Base-by-base conservation (phyloP, 495 filamentous ascomycete genomes). In the Penicillium cinerascens region DNA sequence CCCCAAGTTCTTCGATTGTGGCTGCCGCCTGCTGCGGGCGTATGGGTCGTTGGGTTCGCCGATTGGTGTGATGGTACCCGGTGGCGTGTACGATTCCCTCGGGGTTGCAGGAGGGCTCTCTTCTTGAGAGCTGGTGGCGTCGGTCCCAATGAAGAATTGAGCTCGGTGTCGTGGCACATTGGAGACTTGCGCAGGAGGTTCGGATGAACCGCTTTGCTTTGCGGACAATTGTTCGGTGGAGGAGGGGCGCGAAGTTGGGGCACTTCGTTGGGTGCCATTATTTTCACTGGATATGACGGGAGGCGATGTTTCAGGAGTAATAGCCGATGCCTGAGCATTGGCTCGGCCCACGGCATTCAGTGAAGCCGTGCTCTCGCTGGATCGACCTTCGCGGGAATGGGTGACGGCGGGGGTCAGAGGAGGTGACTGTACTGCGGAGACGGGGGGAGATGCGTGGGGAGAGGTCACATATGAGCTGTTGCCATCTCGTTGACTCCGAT, bases 41-140 rank as follows among this genome's bases (percentile, higher is more conserved):
- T 95, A 95, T 7, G 92, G 91, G 63, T 97, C 91, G 66, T 96
- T 88, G 21, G 74, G 82, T 29, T 95, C 91, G 16, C 87, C 90
- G 10, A 82, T 75, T 4, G 90, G 92, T 37, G 89, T 91, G 53
- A 88, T 87, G 16, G 90, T 84, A 20, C 76, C 74, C 10, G 80
- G 76, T 21, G 82, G 83, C n/a, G 83, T 84, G 21, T 78, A 77
- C 10, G 78, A 79, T 17, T 71, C 65, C 56, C 73, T 75, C 17
- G 89, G 81, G 4, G 83, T 86, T 18, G 68, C 55, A 17, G 77
- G 70, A 6, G 81, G 78, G 53, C 76, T 82, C 49, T 73, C 74
- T 42, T 83, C 81, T 45, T 72, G 67, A 2, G 73, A 68, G 42
- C 61, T 64, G 11, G 29, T 33, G 29, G 47, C 63, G 52, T 90